Conservation (phyloP, 1,284 basidiomycete species). For the Omphalotus olearius region DNA sequence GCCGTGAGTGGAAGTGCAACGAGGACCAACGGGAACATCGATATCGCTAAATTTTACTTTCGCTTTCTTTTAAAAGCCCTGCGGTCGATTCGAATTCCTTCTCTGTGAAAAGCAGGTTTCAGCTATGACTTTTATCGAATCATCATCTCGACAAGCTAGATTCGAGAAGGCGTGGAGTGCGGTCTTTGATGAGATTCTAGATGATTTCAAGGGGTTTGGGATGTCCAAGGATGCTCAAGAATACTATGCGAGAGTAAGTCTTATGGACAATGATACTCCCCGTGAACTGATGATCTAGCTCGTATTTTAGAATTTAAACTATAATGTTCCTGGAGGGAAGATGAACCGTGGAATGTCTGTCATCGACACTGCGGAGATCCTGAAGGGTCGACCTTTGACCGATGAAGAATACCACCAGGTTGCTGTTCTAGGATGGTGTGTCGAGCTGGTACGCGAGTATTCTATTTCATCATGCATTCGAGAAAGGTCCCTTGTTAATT, state of each 20-base stretch:
- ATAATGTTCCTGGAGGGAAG: constrained; percentile 96
- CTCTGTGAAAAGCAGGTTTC: too few species aligned
- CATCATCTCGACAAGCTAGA: constrained; percentile 40
- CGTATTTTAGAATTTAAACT: constrained; percentile 72
- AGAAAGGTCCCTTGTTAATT: background rate
- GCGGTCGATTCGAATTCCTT: too few species aligned
- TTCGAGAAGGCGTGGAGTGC: constrained; percentile 49
- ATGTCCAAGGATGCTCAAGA: constrained; percentile 80
- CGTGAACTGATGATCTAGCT: background rate
- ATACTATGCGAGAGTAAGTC: constrained; percentile 76
- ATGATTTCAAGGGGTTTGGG: constrained; percentile 58
- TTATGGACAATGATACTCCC: background rate
- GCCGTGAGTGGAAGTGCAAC: too few species aligned
- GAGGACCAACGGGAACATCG: too few species aligned
- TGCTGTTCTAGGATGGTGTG: constrained; percentile 93
- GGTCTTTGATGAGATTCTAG: constrained; percentile 59
- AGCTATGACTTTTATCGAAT: constrained; percentile 26
- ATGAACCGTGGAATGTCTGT: constrained; percentile 95
- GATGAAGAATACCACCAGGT: constrained; percentile 89
- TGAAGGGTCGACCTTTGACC: constrained; percentile 63
- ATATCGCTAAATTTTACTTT: too few species aligned
- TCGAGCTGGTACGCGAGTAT: constrained; percentile 75
- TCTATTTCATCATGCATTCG: background rate
- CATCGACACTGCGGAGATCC: constrained; percentile 89
- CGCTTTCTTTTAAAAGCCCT: too few species aligned